These are phyloP conservation scores for Populus hybrid DNA, from an alignment of 441 rosid species.

Conservation along the genomic window DNA sequence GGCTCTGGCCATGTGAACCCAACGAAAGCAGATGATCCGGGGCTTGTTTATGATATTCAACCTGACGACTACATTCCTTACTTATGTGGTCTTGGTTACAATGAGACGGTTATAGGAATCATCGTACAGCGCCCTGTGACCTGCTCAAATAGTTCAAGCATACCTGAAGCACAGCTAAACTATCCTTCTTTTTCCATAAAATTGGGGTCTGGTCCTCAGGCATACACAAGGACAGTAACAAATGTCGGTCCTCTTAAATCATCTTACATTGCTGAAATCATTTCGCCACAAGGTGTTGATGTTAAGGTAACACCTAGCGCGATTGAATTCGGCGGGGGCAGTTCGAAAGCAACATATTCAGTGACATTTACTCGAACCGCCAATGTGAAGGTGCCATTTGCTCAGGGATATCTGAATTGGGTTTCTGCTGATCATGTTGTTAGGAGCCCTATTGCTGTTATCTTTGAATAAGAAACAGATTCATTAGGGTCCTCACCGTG, in stretches of 20 bases:
- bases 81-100: conserved; percentile 49
- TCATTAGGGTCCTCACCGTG: background rate
- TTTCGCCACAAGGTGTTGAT: conserved; percentile 32
- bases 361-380: conserved; percentile 29
- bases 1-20: conserved; percentile 47
- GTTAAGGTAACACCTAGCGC: conserved; percentile 31
- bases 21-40: conserved; percentile 32
- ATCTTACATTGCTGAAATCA: conserved; percentile 12
- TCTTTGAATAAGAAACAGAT: conserved; percentile 8
- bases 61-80: too few relatives aligned
- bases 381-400: background rate
- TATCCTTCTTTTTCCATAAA: conserved; percentile 48
- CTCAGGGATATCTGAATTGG: conserved; percentile 37
- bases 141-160: conserved; percentile 31
- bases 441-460: conserved; percentile 34
- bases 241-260: conserved; percentile 41
- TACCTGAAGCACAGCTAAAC: conserved; percentile 13
- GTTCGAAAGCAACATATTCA: conserved; percentile 37
- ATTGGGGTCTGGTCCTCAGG: conserved; percentile 31
- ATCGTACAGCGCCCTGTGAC: conserved; percentile 28
- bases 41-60: conserved; percentile 31
- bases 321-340: conserved; percentile 27
- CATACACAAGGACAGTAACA: conserved; percentile 50
- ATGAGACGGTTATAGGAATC: conserved; percentile 23
- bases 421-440: conserved; percentile 18